A percentile compares a stretch with the other conserved stretches of the same genome.
Evolutionary conservation across 2,329 filamentous ascomycete species (phyloP).

Genomic region (Penicillium sp.): DNA sequence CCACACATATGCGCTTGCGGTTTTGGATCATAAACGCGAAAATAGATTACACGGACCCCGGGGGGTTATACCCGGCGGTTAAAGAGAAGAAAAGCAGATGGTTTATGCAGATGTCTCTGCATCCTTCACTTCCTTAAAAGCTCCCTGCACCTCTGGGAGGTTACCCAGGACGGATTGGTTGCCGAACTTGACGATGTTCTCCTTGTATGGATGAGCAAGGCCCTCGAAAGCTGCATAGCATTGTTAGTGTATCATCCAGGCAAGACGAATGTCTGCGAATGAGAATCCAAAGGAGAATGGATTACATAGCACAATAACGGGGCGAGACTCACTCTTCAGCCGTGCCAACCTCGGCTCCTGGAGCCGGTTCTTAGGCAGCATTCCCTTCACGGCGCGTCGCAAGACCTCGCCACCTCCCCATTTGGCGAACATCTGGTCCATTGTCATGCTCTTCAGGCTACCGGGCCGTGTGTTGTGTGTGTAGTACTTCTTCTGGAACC

Average conservation of each 20-base stretch:
- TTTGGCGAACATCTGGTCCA: constrained; percentile 93
- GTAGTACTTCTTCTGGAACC: constrained; percentile 92
- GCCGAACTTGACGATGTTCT: constrained; percentile 73
- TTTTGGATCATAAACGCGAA: constrained; percentile 29
- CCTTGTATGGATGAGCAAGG: constrained; percentile 82
- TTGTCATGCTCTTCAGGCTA: constrained; percentile 78
- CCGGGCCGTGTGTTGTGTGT: constrained; percentile 88
- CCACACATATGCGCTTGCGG: constrained; percentile 41
- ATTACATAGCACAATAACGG: not conserved
- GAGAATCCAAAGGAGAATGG: not conserved
- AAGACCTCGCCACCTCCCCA: constrained; percentile 89
- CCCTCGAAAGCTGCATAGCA: constrained; percentile 72
- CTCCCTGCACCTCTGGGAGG: constrained; percentile 35
- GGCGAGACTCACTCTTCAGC: constrained; percentile 65
- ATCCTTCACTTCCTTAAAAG: constrained; percentile 34
- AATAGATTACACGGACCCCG: constrained; percentile 27
- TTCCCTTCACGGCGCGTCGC: constrained; percentile 86
- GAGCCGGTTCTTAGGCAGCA: constrained; percentile 95
- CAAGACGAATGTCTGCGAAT: not conserved
- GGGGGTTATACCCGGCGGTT: not conserved
- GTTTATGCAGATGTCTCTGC: constrained; percentile 31
- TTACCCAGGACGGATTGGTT: constrained; percentile 47
- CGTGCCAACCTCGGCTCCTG: constrained; percentile 80
- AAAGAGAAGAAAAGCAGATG: constrained; percentile 7
- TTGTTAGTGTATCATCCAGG: not conserved